Conservation (phyloP, 768 basidiomycete species). For the Royoungia palumana region DNA sequence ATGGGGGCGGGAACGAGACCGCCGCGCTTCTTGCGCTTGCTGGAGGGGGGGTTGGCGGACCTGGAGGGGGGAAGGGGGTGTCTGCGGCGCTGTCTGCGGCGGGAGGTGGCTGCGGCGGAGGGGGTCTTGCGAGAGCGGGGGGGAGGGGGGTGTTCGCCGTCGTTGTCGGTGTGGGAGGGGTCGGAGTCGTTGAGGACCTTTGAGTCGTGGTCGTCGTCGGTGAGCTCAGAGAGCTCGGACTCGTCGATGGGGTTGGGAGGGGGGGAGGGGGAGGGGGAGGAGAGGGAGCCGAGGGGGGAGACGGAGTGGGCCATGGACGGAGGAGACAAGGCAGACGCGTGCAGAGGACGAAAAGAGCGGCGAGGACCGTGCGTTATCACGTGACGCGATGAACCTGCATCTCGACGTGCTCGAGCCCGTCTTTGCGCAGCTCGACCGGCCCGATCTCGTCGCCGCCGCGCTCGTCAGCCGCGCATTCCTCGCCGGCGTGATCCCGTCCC, state of each 20-base stretch:
- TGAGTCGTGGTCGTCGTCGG: conserved; percentile 71
- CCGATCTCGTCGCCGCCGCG: conserved; percentile 57
- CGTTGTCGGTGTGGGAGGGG: too few species aligned
- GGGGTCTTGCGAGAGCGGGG: conserved; percentile 8
- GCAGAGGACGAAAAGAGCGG: conserved; percentile 9
- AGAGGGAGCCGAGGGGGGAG: conserved; percentile 55
- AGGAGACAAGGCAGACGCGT: neutral
- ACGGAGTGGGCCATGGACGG: conserved; percentile 25
- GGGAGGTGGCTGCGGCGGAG: too few species aligned
- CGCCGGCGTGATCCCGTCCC: conserved; percentile 56
- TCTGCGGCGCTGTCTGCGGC: conserved; percentile 7
- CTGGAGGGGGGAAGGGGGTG: neutral
- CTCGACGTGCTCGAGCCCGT: conserved; percentile 73
- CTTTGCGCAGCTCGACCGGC: conserved; percentile 47
- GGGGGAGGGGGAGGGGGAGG: conserved; percentile 66
- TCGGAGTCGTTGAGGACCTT: too few species aligned
- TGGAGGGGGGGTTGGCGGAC: conserved; percentile 8
- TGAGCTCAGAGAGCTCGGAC: conserved; percentile 81
- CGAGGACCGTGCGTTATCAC: neutral
- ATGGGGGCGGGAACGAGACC: conserved; percentile 75
- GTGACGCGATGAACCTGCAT: conserved; percentile 52
- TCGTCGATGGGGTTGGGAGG: conserved; percentile 42
- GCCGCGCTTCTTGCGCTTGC: conserved; percentile 51
- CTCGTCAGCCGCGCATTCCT: conserved; percentile 67
- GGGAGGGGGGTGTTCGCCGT: conserved; percentile 16